These are phyloP conservation scores for Magnaporthiopsis poae DNA, from an alignment of 2,329 filamentous ascomycete genomes.

Conservation along the genomic window DNA sequence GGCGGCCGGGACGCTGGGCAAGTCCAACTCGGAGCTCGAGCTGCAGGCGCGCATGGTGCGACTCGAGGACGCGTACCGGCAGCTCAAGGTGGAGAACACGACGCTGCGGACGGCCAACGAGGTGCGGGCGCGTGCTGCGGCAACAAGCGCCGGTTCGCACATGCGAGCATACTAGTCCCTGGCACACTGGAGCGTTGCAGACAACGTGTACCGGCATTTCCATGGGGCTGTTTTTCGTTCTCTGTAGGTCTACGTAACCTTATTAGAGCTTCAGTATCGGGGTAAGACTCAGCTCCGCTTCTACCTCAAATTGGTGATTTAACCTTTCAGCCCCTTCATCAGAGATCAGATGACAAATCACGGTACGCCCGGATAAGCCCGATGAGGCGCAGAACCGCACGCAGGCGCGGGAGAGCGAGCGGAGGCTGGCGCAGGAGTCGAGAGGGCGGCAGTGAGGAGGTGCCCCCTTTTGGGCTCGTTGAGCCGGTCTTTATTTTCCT, in stretches of 20 bases:
- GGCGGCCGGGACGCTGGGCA: slow-evolving; percentile 36
- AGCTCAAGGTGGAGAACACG: slow-evolving; percentile 56
- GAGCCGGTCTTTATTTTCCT: neutral
- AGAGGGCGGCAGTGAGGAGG: slow-evolving; percentile 7
- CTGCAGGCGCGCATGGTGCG: slow-evolving; percentile 39
- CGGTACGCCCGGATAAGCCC: too few species aligned
- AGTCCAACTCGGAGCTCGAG: slow-evolving; percentile 23
- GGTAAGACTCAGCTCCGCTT: too few species aligned
- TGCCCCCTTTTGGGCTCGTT: neutral
- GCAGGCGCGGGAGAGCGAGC: neutral
- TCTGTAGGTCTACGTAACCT: too few species aligned
- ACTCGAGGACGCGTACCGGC: slow-evolving; percentile 51
- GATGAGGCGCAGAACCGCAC: slow-evolving; percentile 15
- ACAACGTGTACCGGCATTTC: too few species aligned
- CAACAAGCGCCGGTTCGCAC: too few species aligned
- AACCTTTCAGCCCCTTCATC: too few species aligned
- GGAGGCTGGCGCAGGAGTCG: neutral
- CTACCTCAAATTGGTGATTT: too few species aligned
- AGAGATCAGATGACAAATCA: too few species aligned
- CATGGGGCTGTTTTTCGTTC: too few species aligned
- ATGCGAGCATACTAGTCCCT: too few species aligned
- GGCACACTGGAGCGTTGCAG: too few species aligned
- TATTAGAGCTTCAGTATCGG: too few species aligned
- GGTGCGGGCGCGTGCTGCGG: slow-evolving; percentile 39
- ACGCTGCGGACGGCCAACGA: slow-evolving; percentile 58